These are phyloP conservation scores for Stromatinia cepivora DNA, from an alignment of 2,329 filamentous ascomycete species.

Conservation along the genomic window DNA sequence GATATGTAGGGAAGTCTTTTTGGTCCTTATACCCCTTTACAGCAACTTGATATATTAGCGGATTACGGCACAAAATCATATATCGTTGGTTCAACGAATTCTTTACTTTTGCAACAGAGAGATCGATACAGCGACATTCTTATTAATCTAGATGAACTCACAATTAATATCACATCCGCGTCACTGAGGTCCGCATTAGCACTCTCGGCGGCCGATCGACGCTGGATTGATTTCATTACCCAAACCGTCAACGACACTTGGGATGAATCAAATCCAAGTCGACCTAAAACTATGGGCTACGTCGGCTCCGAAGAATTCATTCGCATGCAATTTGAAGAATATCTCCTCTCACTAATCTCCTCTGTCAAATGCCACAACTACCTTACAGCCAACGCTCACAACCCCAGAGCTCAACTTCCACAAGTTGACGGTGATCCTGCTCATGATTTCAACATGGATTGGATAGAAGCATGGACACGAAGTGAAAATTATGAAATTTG, in stretches of 20 bases:
- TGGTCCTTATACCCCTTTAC: constrained; percentile 92
- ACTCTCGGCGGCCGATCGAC: constrained; percentile 81
- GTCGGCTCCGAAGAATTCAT: constrained; percentile 97
- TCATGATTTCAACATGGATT: constrained; percentile 78
- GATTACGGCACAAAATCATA: constrained; percentile 96
- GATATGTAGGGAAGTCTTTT: constrained; percentile 76
- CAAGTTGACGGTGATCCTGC: constrained; percentile 81
- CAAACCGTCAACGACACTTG: constrained; percentile 94
- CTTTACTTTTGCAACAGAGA: constrained; percentile 86
- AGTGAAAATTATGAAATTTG: constrained; percentile 94
- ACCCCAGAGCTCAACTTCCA: constrained; percentile 61
- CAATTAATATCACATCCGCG: constrained; percentile 78
- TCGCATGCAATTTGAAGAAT: constrained; percentile 94
- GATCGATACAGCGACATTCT: constrained; percentile 95
- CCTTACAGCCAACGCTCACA: constrained; percentile 52
- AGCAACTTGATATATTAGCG: constrained; percentile 90
- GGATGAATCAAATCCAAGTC: constrained; percentile 85
- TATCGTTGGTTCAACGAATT: constrained; percentile 95
- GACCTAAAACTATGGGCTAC: constrained; percentile 94
- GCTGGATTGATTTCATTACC: constrained; percentile 96
- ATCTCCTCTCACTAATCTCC: constrained; percentile 83
- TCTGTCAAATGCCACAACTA: constrained; percentile 86
- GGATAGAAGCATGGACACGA: constrained; percentile 80
- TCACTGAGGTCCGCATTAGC: constrained; percentile 73
- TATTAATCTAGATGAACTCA: constrained; percentile 90